phyloP scores from a whole-genome alignment of 345 rosid species.

The Eutrema yunnanense region DNA sequence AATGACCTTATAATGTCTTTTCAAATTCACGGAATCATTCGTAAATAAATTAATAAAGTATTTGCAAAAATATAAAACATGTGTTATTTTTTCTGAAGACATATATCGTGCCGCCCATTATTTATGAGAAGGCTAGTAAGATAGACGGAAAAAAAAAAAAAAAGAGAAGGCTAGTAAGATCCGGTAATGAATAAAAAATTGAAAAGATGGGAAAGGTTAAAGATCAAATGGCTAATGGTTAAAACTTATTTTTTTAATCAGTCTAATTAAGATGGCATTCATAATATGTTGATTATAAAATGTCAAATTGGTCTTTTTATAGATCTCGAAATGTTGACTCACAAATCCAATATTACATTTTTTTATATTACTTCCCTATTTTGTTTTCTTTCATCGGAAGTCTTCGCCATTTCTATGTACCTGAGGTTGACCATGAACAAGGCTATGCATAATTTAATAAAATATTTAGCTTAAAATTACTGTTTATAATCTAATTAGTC shows the following conservation, averaged over 20 bases:
- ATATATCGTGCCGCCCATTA: background rate
- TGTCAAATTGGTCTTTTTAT: background rate
- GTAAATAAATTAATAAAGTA: background rate
- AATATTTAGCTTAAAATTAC: background rate
- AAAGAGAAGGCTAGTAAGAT: background rate
- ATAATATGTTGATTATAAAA: background rate
- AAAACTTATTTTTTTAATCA: background rate
- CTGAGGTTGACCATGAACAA: background rate
- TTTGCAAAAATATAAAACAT: background rate
- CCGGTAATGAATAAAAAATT: background rate
- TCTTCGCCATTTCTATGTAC: background rate
- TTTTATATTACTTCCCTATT: background rate
- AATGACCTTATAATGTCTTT: background rate
- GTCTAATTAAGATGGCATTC: background rate
- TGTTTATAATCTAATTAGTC: background rate
- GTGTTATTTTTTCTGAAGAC: background rate
- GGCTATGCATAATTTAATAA: background rate
- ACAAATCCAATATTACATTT: constrained; percentile 8
- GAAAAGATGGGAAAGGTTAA: background rate
- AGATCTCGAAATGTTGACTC: background rate
- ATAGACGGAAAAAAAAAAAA: background rate
- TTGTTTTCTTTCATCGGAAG: background rate
- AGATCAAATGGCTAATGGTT: background rate
- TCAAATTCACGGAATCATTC: background rate
- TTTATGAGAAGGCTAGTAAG: background rate